Evolutionary conservation across 352 stramenopile species (phyloP).

Genomic region (Saprolegnia diclina): DNA sequence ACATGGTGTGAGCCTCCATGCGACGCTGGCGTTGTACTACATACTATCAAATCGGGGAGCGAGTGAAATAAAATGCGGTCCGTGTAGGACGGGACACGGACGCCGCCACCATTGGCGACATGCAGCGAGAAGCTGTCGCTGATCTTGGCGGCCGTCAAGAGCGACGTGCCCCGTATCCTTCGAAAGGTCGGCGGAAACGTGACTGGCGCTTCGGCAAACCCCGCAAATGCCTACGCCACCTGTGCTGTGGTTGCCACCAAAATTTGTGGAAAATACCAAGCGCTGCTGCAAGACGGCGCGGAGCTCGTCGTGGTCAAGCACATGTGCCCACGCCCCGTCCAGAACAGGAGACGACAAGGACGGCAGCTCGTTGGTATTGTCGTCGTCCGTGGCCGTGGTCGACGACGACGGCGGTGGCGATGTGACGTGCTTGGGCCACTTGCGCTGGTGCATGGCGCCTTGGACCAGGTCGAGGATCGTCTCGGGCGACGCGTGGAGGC

Average conservation of each 20-base stretch:
- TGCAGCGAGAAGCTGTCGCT: slow-evolving; percentile 46
- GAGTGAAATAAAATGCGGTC: slow-evolving; percentile 80
- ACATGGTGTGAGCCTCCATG: no score
- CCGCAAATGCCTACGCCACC: slow-evolving; percentile 53
- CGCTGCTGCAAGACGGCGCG: slow-evolving; percentile 19
- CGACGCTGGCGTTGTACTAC: neutral
- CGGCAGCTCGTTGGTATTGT: neutral
- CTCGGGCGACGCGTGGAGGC: slow-evolving; percentile 4
- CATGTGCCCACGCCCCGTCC: neutral
- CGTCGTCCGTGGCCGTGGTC: neutral
- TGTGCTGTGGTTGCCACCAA: slow-evolving; percentile 42
- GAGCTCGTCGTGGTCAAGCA: slow-evolving; percentile 64
- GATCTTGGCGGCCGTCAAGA: slow-evolving; percentile 26
- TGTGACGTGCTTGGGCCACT: neutral
- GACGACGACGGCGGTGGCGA: neutral
- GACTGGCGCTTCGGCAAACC: slow-evolving; percentile 66
- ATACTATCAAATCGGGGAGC: slow-evolving; percentile 33
- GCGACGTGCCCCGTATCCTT: slow-evolving; percentile 49
- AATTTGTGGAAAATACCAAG: slow-evolving; percentile 4
- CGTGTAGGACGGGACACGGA: slow-evolving; percentile 86
- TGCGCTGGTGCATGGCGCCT: neutral
- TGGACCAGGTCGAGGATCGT: slow-evolving; percentile 6
- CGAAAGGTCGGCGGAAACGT: slow-evolving; percentile 79
- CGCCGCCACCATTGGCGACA: slow-evolving; percentile 45
- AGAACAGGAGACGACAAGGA: no score